These are phyloP conservation scores for Chlamydomonas reinhardtii DNA, from an alignment of 163 green algal genomes.

Conservation along the genomic window DNA sequence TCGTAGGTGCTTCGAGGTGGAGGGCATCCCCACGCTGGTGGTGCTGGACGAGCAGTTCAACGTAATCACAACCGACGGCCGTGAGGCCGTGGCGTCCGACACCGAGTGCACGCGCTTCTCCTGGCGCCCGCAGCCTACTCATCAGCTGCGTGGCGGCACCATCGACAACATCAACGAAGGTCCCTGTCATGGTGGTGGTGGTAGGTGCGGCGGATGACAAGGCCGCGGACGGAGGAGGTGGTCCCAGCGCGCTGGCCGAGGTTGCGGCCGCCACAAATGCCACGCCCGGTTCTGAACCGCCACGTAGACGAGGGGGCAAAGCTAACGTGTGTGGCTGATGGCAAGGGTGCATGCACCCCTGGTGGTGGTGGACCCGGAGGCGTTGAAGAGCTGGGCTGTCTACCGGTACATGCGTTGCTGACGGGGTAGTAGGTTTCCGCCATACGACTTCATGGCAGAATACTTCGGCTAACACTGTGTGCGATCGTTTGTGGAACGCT, in stretches of 20 bases:
- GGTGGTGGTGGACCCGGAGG: too few species aligned
- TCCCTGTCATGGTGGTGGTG: constrained; percentile 16
- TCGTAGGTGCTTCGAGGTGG: constrained; percentile 37
- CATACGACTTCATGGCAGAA: too few species aligned
- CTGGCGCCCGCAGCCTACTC: constrained; percentile 50
- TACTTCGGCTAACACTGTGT: too few species aligned
- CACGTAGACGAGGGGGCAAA: too few species aligned
- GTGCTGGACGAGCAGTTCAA: constrained; percentile 49
- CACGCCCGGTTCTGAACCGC: neutral
- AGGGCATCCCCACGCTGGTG: constrained; percentile 65
- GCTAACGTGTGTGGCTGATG: too few species aligned
- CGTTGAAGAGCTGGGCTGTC: too few species aligned
- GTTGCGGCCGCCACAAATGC: neutral
- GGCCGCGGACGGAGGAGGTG: neutral
- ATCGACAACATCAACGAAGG: constrained; percentile 8
- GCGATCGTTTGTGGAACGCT: too few species aligned
- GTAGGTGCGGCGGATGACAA: neutral
- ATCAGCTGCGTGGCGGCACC: constrained; percentile 1
- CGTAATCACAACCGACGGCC: constrained; percentile 50
- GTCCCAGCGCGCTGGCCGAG: neutral
- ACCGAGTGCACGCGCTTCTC: constrained; percentile 54
- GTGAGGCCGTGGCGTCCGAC: constrained; percentile 53
- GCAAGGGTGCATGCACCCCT: too few species aligned
- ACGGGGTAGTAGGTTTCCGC: too few species aligned
- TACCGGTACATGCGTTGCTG: too few species aligned